Base-by-base conservation (phyloP, 257 asterid species). In the Lycium barbarum region DNA sequence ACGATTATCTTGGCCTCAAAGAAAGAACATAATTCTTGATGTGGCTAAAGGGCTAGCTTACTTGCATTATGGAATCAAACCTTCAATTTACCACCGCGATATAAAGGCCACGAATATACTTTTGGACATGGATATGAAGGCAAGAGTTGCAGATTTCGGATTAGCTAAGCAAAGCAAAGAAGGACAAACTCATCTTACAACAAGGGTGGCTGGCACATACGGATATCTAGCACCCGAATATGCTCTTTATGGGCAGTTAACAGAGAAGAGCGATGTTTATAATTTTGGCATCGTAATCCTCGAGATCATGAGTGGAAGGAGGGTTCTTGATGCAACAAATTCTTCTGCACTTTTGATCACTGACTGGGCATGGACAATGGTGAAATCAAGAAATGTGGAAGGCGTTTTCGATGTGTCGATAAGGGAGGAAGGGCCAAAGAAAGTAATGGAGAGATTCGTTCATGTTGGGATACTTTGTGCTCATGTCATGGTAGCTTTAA, bases 201-300 rank as follows among this genome's bases (percentile, higher is more conserved):
- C 94, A 0, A 87, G 94, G 55, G 94, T 92, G n/a, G 96, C 94
- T 1, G 96, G 96, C 0, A 92, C 94, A 0, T 90, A 89, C 15
- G 96, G 94, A 20, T 92, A 92, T 53, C 89, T 92, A 4, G 95
- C 94, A 0, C 96, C 94, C 0, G 94, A 91, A 45, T 92, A 92
- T 63, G 94, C 94, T 0, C 90, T 92, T 1, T 92, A 91, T 3
- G 96, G 96, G 2, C 93, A 92, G 35, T 81, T 92, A 10, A 92
- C 95, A 20, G 93, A 91, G 84, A 92, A 90, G 79, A 90, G 91
- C 22, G 95, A 92, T 3, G 91, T 91, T 11, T 92, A 92, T 71
- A 91, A 93, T 65, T 92, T 89, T 40, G 96, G 94, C 0, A 78
- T 91, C 0, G 61, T 92, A 88, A 87, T 91, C 61, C 92, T 92